Base-by-base conservation (phyloP, 2,329 filamentous ascomycete species). In the Trichoderma lentiforme region DNA sequence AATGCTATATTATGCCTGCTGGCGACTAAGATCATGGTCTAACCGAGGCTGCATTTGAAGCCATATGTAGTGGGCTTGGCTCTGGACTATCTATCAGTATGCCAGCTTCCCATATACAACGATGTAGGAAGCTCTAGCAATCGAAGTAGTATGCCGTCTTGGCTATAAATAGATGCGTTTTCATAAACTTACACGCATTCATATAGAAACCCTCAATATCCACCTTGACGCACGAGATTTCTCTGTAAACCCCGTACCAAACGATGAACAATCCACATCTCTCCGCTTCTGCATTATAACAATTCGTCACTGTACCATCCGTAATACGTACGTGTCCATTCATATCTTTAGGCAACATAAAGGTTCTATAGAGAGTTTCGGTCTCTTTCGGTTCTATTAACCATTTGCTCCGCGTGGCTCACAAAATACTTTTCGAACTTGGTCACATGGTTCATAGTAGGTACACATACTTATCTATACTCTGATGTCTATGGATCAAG, bases 281-380 rank as follows among this genome's bases (percentile, higher is more conserved):
- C 43, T 8, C n/a, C 0, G 43, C 8, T n/a, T 21, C 43, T 51
- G 4, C 43, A 3, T 51, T 21, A 7, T 3, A 12, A 6, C n/a
- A 51, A 12, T 11, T 51, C 18, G 43, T 2, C 9, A 6, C 43
- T 12, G 43, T 11, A 9, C 9, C 8, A 21, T 21, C n/a, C n/a
- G 1, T 51, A 21, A 4, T 12, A 12, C 43, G n/a, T 12, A 51
- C n/a, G 43, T 21, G n/a, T 21, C n/a, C 43, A 51, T 51, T 21
- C 1, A 12, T 12, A 11, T 21, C n/a, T 51, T 6, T 9, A 2
- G 2, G n/a, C 1, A 4, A 3, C 0, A n/a, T 11, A 5, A 12
- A 47, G 2, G 9, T 5, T 47, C 9, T 8, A 51, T 6, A 1
- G 3, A 47, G 9, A 21, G 43, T 51, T 51, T 51, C 43, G n/a